Conservation (phyloP, 805 yeast species). For the Hyphopichia homilentoma region DNA sequence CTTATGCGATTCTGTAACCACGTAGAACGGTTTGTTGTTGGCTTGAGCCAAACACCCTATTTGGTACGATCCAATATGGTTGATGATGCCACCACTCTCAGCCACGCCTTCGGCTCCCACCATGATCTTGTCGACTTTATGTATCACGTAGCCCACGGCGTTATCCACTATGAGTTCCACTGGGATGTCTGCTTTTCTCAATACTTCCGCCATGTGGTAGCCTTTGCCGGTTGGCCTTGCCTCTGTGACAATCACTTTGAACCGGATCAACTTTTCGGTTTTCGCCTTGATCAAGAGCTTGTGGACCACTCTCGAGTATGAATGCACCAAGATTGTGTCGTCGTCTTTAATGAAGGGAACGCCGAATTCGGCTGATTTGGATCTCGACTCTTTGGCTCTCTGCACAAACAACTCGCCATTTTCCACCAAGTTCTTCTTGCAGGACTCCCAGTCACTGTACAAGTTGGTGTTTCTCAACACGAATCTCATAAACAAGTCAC, state of each 20-base stretch:
- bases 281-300: constrained; percentile 75
- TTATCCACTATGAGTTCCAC: constrained; percentile 85
- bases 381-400: constrained; percentile 87
- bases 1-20: constrained; percentile 91
- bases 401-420: constrained; percentile 90
- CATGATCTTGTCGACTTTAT: constrained; percentile 86
- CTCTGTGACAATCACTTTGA: constrained; percentile 89
- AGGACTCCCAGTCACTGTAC: constrained; percentile 92
- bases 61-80: constrained; percentile 92
- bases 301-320: constrained; percentile 85
- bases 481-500: constrained; percentile 93
- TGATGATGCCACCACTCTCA: constrained; percentile 96
- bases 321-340: constrained; percentile 85
- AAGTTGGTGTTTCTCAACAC: constrained; percentile 85
- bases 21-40: constrained; percentile 90
- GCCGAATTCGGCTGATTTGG: constrained; percentile 84
- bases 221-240: constrained; percentile 85
- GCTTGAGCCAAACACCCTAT: constrained; percentile 89
- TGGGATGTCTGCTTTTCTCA: constrained; percentile 75
- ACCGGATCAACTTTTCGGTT: constrained; percentile 65
- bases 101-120: constrained; percentile 99
- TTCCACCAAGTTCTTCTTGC: constrained; percentile 81
- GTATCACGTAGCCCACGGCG: constrained; percentile 89
- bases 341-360: constrained; percentile 88
- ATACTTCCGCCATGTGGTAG: constrained; percentile 60